Conservation (phyloP, 108 stramenopile species). For the Nitzschia sp. region DNA sequence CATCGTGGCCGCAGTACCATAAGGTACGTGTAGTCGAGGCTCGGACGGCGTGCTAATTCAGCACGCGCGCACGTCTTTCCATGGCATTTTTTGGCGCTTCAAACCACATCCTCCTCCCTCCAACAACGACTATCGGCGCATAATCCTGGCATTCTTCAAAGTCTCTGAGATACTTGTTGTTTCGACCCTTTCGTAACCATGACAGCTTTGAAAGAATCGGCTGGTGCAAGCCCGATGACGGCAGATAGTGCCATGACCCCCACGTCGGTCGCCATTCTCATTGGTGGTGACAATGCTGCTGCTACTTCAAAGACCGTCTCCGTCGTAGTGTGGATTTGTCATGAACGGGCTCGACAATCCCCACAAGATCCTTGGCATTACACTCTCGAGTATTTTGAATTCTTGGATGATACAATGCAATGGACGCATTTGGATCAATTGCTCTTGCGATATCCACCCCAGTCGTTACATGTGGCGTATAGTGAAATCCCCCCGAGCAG, state of each 20-base stretch:
- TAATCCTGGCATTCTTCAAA: too few relatives aligned
- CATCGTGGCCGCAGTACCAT: too few relatives aligned
- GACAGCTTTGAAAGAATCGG: too few relatives aligned
- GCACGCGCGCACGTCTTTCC: too few relatives aligned
- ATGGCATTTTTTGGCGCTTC: too few relatives aligned
- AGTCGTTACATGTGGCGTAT: constrained; percentile 17
- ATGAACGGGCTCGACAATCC: constrained; percentile 7
- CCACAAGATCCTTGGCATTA: constrained; percentile 38
- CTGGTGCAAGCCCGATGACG: too few relatives aligned
- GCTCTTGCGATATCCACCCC: constrained; percentile 43
- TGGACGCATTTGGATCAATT: constrained; percentile 75
- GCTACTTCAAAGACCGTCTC: not conserved
- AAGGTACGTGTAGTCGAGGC: too few relatives aligned
- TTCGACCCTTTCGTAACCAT: too few relatives aligned
- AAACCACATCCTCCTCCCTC: too few relatives aligned
- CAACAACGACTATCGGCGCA: too few relatives aligned
- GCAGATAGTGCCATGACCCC: not conserved
- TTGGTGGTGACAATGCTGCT: constrained; percentile 3
- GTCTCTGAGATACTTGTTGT: too few relatives aligned
- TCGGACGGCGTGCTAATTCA: too few relatives aligned
- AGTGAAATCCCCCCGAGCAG: constrained; percentile 32
- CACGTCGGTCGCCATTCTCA: constrained; percentile 26
- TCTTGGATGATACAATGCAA: constrained; percentile 56
- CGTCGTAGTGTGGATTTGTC: constrained; percentile 21
- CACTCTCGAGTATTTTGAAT: constrained; percentile 53